These are phyloP conservation scores for Candida namnaoensis DNA, from an alignment of 805 yeast genomes.

Conservation along the genomic window DNA sequence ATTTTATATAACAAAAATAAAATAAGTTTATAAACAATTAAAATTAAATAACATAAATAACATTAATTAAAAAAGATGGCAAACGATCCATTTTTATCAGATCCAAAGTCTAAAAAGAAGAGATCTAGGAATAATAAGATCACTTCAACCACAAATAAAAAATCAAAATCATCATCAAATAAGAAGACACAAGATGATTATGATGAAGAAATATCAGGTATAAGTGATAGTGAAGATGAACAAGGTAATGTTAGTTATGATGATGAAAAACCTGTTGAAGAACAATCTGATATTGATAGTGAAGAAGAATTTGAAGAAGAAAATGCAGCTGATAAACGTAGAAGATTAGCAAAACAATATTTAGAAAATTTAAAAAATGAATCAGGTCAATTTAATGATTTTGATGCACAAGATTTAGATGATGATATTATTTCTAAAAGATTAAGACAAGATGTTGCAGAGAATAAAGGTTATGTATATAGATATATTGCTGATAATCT, in stretches of 20 bases:
- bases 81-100: constrained; percentile 55
- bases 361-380: constrained; percentile 68
- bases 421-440: constrained; percentile 76
- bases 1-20: too few species aligned
- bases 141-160: constrained; percentile 7
- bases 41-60: background rate
- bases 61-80: constrained; percentile 27
- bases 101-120: constrained; percentile 39
- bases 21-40: too few species aligned
- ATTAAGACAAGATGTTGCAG: constrained; percentile 83
- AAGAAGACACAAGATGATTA: background rate
- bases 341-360: constrained; percentile 91
- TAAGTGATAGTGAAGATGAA: constrained; percentile 40
- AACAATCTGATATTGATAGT: constrained; percentile 38
- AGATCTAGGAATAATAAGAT: constrained; percentile 9
- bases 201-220: constrained; percentile 50
- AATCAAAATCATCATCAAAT: constrained; percentile 4
- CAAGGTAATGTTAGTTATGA: constrained; percentile 28
- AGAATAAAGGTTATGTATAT: constrained; percentile 76
- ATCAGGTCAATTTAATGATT: constrained; percentile 35
- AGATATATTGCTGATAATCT: constrained; percentile 51
- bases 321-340: constrained; percentile 85
- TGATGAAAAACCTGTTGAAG: constrained; percentile 23
- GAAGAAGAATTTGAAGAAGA: constrained; percentile 73
- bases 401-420: constrained; percentile 89